phyloP scores from a whole-genome alignment of 208 protist species.

The Acanthamoeba healyi region DNA sequence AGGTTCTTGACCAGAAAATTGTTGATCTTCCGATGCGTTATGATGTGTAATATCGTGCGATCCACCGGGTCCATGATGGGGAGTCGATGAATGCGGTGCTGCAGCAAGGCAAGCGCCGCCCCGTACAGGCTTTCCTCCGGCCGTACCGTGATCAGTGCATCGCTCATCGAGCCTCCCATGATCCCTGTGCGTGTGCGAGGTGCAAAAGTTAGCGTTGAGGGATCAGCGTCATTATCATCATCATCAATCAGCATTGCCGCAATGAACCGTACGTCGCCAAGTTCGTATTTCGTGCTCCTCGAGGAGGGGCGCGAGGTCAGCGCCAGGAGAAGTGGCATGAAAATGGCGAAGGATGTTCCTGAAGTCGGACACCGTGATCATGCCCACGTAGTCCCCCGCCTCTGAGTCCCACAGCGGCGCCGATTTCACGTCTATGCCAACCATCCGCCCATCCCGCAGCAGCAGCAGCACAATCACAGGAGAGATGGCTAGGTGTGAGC shows the following conservation, averaged over 20 bases:
- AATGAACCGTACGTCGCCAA: constrained; percentile 40
- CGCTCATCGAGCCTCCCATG: constrained; percentile 35
- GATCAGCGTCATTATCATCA: background rate
- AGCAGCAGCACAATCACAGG: too few species aligned
- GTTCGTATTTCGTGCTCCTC: constrained; percentile 79
- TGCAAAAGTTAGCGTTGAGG: too few species aligned
- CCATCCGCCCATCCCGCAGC: too few species aligned
- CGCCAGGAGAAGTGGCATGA: constrained; percentile 70
- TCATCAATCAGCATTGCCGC: background rate
- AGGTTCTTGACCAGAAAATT: constrained; percentile 49
- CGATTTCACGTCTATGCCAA: constrained; percentile 76
- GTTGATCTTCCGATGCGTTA: constrained; percentile 82
- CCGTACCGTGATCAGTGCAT: constrained; percentile 77
- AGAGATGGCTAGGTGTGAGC: background rate
- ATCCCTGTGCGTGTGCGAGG: too few species aligned
- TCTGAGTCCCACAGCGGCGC: constrained; percentile 82
- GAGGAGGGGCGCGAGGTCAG: constrained; percentile 80
- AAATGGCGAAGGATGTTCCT: constrained; percentile 85
- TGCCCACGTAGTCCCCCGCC: constrained; percentile 79
- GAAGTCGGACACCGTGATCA: constrained; percentile 86
- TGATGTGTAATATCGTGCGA: constrained; percentile 84
- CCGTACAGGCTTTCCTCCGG: constrained; percentile 81
- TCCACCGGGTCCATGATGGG: constrained; percentile 83
- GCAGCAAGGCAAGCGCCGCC: constrained; percentile 65
- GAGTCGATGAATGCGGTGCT: constrained; percentile 82